Percentiles rank a stretch among this genome's conserved stretches.
phyloP scores from a whole-genome alignment of 2,329 filamentous ascomycete species.

The Daldinia sp. region DNA sequence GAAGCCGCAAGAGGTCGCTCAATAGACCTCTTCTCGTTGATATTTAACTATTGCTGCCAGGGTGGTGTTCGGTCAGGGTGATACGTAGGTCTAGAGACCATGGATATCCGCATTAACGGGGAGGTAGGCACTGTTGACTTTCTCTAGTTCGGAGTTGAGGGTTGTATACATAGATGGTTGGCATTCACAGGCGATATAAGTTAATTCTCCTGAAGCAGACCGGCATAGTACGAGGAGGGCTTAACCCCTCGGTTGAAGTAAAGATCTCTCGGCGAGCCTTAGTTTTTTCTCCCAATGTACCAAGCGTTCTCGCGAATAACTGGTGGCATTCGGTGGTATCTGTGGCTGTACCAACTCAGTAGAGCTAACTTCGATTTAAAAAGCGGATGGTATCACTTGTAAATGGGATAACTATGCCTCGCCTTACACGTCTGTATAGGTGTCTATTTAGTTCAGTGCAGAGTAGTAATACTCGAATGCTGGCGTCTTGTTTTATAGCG shows the following conservation, averaged over 20 bases:
- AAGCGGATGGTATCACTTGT: background rate
- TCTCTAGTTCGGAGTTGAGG: constrained; percentile 29
- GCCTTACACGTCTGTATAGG: background rate
- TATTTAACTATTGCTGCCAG: constrained; percentile 6
- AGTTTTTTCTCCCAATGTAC: constrained; percentile 16
- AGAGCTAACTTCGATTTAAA: background rate
- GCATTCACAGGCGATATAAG: constrained; percentile 34
- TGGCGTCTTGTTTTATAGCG: too few relatives aligned
- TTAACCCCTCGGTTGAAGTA: constrained; percentile 2
- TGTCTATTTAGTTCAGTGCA: background rate
- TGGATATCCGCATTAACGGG: constrained; percentile 32
- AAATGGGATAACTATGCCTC: background rate
- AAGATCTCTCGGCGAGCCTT: constrained; percentile 8
- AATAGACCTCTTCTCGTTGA: constrained; percentile 42
- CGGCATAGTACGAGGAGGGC: constrained; percentile 6
- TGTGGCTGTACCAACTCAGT: background rate
- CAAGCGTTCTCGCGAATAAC: constrained; percentile 7
- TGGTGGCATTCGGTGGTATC: constrained; percentile 4
- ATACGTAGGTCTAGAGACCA: constrained; percentile 21
- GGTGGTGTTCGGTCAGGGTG: constrained; percentile 1
- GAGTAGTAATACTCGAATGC: too few relatives aligned
- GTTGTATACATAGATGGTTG: constrained; percentile 41
- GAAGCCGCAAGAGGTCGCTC: constrained; percentile 47
- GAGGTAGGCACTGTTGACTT: constrained; percentile 26
- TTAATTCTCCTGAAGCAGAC: constrained; percentile 25